These are phyloP conservation scores for Fraxinus cuspidata DNA, from an alignment of 257 asterid genomes.

Conservation along the genomic window DNA sequence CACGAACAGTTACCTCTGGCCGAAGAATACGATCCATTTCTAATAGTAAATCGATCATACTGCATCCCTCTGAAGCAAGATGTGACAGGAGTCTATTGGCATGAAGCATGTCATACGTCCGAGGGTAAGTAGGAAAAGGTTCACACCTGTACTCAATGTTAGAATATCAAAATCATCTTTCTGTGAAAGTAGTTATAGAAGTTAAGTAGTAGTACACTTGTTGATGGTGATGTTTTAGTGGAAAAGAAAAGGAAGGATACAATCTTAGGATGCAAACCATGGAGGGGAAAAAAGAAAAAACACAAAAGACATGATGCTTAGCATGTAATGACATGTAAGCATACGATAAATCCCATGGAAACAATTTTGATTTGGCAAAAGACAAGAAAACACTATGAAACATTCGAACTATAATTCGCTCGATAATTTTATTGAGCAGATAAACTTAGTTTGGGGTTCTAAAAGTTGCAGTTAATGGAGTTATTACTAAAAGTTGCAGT, in stretches of 20 bases:
- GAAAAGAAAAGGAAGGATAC: not conserved
- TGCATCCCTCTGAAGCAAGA: conserved; percentile 58
- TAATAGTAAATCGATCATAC: conserved; percentile 51
- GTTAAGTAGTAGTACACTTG: not conserved
- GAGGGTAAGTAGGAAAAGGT: conserved; percentile 94
- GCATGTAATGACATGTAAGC: not conserved
- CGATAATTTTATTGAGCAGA: not conserved
- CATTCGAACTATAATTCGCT: not conserved
- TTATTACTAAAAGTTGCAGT: not conserved
- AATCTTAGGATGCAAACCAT: not conserved
- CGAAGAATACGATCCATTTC: conserved; percentile 96
- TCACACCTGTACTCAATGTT: conserved; percentile 66
- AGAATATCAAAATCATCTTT: conserved; percentile 8
- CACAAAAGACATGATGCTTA: not conserved
- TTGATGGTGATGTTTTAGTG: not conserved
- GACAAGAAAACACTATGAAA: not conserved
- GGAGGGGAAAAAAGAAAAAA: not conserved
- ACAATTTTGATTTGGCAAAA: not conserved
- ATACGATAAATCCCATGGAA: conserved; percentile 6
- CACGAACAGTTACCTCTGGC: conserved; percentile 69
- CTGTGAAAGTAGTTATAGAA: conserved; percentile 2
- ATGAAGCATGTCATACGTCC: conserved; percentile 90
- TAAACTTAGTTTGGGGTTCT: not conserved
- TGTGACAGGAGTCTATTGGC: conserved; percentile 75
- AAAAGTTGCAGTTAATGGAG: not conserved